Base-by-base conservation (phyloP, 768 basidiomycete species). In the Rubroboletus pulcherrimus region DNA sequence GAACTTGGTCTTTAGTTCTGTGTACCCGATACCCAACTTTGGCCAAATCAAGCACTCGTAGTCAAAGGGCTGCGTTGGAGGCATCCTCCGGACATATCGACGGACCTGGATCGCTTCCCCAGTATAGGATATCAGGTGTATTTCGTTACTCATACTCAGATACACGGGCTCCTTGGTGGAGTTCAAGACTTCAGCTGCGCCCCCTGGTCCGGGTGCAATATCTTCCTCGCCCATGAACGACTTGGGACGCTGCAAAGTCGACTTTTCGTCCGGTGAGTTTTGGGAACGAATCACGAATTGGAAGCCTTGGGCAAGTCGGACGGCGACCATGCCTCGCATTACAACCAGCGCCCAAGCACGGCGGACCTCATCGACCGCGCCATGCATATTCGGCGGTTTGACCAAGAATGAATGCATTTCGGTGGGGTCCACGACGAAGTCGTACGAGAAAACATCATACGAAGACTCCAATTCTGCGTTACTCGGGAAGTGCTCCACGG, bases 31-130 rank as follows among this genome's bases (percentile, higher is more conserved):
- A 49, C 93, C 91, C 19, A 91, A 77, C 63, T 91, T 91, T 19
- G 94, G 92, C 95, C 94, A 98, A 51, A 98, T 91, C 56, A 98
- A 75, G 66, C 93, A 96, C 59, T 88, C 81, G 69, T 99, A 98
- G 21, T 82, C 74, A 58, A 89, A 83, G 2, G 86, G 79, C 19
- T 79, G 78, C 51, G 79, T 82, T 55, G 74, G 77, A 49, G 82
- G 80, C 78, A 87, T 79, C 59, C 87, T 80, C 26, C 93, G 81
- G 29, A 92, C 87, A 67, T 93, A 93, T 39, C 92, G 79, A 62
- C 87, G 81, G 17, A 98, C 93, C 64, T 93, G 88, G 56, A 98
- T 91, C 15, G 85, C 81, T 63, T 94, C 89, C n/a, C 91, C 90
- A 43, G 87, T 91, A 64, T 94, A 98, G 40, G 88, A 86, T 57